phyloP scores from a whole-genome alignment of 768 basidiomycete species.

The Rhodotorula diobovata region DNA sequence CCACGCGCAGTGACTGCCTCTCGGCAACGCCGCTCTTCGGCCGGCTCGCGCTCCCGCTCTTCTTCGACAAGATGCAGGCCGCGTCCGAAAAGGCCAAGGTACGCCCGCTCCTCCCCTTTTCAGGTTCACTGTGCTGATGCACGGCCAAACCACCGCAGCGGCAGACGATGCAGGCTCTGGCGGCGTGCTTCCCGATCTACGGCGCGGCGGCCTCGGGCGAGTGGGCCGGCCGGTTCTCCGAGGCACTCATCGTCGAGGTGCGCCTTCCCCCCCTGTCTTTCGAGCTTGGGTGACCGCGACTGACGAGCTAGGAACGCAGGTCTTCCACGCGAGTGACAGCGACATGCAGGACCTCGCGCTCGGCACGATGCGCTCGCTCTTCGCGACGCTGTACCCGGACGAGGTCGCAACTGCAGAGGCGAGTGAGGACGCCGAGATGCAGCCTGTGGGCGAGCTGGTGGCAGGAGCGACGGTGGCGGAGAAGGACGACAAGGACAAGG shows the following conservation, averaged over 20 bases:
- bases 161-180: conserved; percentile 76
- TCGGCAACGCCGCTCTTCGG: conserved; percentile 77
- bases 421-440: conserved; percentile 8
- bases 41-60: conserved; percentile 73
- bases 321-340: conserved; percentile 77
- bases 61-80: conserved; percentile 83
- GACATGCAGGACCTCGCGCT: conserved; percentile 71
- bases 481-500: background rate
- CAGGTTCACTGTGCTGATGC: background rate
- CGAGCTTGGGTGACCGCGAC: too few species aligned
- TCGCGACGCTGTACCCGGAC: conserved; percentile 63
- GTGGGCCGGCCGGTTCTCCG: conserved; percentile 78
- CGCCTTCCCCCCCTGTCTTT: background rate
- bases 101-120: conserved; percentile 19
- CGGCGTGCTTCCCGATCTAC: conserved; percentile 75
- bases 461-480: background rate
- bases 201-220: conserved; percentile 61
- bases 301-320: conserved; percentile 53
- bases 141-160: conserved; percentile 53
- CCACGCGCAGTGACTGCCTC: conserved; percentile 59
- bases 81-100: conserved; percentile 81
- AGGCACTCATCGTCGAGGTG: conserved; percentile 82
- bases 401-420: background rate
- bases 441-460: conserved; percentile 6
- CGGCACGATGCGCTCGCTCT: conserved; percentile 64